Percentiles rank a stretch among this genome's conserved stretches.
Evolutionary conservation across 768 basidiomycete species (phyloP).

Genomic region (Gyrodon lividus): DNA sequence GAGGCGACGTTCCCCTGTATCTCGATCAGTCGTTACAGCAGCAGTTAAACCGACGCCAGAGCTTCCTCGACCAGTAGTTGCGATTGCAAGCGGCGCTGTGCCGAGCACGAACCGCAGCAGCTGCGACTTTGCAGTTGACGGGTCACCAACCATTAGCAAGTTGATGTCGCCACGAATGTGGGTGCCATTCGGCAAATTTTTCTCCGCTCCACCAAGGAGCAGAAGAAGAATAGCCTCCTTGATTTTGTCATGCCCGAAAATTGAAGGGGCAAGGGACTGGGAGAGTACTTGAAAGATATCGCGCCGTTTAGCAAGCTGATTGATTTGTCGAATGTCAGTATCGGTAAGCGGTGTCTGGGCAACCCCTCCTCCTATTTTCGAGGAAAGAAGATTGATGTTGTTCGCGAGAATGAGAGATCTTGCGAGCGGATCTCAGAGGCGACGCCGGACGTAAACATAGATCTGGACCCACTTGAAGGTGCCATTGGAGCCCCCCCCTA

Average conservation of each 20-base stretch:
- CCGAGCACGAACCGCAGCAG: conserved; percentile 93
- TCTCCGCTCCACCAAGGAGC: conserved; percentile 94
- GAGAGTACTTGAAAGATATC: conserved; percentile 89
- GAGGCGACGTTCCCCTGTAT: conserved; percentile 93
- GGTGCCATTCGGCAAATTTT: conserved; percentile 95
- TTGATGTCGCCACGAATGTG: conserved; percentile 99
- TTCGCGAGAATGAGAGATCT: conserved; percentile 94
- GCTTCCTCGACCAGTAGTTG: conserved; percentile 95
- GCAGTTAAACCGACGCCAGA: conserved; percentile 99
- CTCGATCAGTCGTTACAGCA: conserved; percentile 96
- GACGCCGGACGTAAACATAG: conserved; percentile 6
- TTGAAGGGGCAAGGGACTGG: conserved; percentile 94
- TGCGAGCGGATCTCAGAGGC: conserved; percentile 14
- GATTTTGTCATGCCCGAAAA: conserved; percentile 95
- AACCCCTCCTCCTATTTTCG: conserved; percentile 93
- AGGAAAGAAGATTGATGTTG: conserved; percentile 90
- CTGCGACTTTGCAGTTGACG: conserved; percentile 97
- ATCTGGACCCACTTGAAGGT: conserved; percentile 80
- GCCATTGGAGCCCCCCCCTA: conserved; percentile 86
- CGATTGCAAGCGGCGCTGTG: conserved; percentile 95
- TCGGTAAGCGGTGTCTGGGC: conserved; percentile 91
- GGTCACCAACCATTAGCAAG: conserved; percentile 98
- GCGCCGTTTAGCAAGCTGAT: conserved; percentile 84
- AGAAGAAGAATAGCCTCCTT: conserved; percentile 92
- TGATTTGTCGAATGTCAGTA: conserved; percentile 93